Evolutionary conservation across 2,329 filamentous ascomycete species (phyloP).

Genomic region (Venturia effusa): DNA sequence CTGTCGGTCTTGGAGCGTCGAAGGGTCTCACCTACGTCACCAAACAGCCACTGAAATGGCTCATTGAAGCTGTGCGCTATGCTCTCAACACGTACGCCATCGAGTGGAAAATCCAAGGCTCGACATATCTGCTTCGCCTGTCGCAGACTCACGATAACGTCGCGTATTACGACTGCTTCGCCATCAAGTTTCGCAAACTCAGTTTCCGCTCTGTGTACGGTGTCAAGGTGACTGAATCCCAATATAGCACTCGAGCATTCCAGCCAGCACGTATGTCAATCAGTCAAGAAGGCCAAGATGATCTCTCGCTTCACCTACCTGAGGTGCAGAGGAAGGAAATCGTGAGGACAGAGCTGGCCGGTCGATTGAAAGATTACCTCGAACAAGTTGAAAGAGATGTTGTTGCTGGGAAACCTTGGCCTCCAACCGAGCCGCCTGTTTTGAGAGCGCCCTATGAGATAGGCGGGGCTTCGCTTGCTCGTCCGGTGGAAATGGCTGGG

Average conservation of each 20-base stretch:
- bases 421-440: neutral
- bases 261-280: neutral
- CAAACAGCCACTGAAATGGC: slow-evolving; percentile 18
- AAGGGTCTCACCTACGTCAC: slow-evolving; percentile 21
- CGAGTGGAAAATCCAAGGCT: slow-evolving; percentile 17
- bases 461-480: neutral
- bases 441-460: slow-evolving; percentile 3
- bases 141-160: slow-evolving; percentile 18
- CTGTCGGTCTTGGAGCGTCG: slow-evolving; percentile 16
- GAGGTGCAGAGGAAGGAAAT: slow-evolving; percentile 1
- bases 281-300: neutral
- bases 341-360: slow-evolving; percentile 5
- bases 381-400: slow-evolving; percentile 8
- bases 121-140: slow-evolving; percentile 18
- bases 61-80: slow-evolving; percentile 18
- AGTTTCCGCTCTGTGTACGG: slow-evolving; percentile 7
- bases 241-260: slow-evolving; percentile 7
- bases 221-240: slow-evolving; percentile 6
- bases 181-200: slow-evolving; percentile 12
- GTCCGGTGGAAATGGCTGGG: neutral
- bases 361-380: slow-evolving; percentile 5
- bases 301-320: neutral
- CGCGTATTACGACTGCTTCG: slow-evolving; percentile 12
- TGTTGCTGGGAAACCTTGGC: slow-evolving; percentile 3
- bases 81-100: slow-evolving; percentile 19